A percentile compares a stretch with the other conserved stretches of the same genome.
Evolutionary conservation across 2,329 filamentous ascomycete species (phyloP).

Genomic region (Calonectria henricotiae): DNA sequence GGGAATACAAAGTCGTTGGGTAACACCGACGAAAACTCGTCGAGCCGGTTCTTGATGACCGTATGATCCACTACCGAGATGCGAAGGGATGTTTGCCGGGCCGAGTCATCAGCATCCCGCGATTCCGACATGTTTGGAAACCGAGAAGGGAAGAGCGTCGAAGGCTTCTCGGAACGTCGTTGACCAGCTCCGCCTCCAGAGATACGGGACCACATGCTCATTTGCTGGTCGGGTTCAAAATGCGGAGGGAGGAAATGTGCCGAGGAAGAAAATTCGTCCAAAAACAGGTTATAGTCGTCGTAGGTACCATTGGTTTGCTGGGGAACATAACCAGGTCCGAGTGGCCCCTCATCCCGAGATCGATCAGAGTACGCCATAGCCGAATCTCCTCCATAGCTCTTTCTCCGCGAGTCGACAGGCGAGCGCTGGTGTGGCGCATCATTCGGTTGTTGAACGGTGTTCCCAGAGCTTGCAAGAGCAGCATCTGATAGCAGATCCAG

Average conservation of each 20-base stretch:
- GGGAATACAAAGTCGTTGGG: slow-evolving; percentile 78
- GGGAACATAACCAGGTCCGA: slow-evolving; percentile 60
- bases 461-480: slow-evolving; percentile 72
- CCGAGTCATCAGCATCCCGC: slow-evolving; percentile 62
- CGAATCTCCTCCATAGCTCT: slow-evolving; percentile 67
- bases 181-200: slow-evolving; percentile 57
- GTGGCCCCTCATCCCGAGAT: slow-evolving; percentile 64
- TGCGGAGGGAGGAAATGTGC: slow-evolving; percentile 72
- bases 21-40: slow-evolving; percentile 74
- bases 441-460: slow-evolving; percentile 67
- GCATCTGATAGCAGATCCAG: slow-evolving; percentile 74
- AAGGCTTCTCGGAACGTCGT: slow-evolving; percentile 65
- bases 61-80: slow-evolving; percentile 72
- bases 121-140: slow-evolving; percentile 70
- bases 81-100: slow-evolving; percentile 60
- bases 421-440: slow-evolving; percentile 63
- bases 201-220: slow-evolving; percentile 68
- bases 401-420: slow-evolving; percentile 62
- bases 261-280: slow-evolving; percentile 71
- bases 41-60: slow-evolving; percentile 72
- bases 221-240: slow-evolving; percentile 70
- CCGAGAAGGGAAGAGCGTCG: slow-evolving; percentile 70
- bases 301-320: slow-evolving; percentile 59
- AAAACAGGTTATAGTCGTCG: slow-evolving; percentile 73
- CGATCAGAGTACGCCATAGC: slow-evolving; percentile 67